A percentile compares a stretch with the other conserved stretches of the same genome.
phyloP scores from a whole-genome alignment of 2,329 filamentous ascomycete species.

The Fusarium sp. region DNA sequence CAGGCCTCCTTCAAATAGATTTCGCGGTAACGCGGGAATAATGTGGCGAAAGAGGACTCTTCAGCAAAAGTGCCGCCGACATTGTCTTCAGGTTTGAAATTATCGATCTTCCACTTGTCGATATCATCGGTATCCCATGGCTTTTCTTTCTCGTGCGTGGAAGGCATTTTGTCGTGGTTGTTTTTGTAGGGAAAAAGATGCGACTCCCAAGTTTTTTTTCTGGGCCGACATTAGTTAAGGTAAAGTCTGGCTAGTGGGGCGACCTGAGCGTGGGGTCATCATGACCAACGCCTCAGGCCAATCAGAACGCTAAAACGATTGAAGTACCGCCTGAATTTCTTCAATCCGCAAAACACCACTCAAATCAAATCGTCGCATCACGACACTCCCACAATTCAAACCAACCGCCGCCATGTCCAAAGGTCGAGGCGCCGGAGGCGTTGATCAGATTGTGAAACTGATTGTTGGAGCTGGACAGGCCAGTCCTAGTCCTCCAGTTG shows the following conservation, averaged over 20 bases:
- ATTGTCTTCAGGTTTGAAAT: conserved; percentile 90
- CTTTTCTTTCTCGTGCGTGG: conserved; percentile 89
- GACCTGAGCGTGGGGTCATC: conserved; percentile 24
- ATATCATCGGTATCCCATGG: conserved; percentile 97
- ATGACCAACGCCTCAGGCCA: conserved; percentile 35
- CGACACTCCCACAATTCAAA: conserved; percentile 26
- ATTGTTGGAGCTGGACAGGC: conserved; percentile 97
- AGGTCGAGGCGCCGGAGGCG: conserved; percentile 55
- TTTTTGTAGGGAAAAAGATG: background rate
- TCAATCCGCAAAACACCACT: conserved; percentile 37
- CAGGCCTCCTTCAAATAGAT: conserved; percentile 92
- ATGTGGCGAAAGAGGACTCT: conserved; percentile 87
- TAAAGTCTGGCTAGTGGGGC: conserved; percentile 36
- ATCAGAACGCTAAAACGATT: conserved; percentile 39
- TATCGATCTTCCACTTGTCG: conserved; percentile 94
- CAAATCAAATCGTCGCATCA: conserved; percentile 9
- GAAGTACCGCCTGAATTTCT: conserved; percentile 46
- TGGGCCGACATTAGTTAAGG: conserved; percentile 8
- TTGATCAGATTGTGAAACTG: conserved; percentile 90
- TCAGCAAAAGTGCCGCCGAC: conserved; percentile 86
- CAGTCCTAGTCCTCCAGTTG: conserved; percentile 93
- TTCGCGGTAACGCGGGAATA: conserved; percentile 98
- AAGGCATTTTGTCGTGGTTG: conserved; percentile 74
- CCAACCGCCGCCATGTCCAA: conserved; percentile 64
- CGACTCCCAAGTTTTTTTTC: conserved; percentile 44